Percentiles rank a stretch among this genome's conserved stretches.
These are phyloP conservation scores for Carex myosuroides DNA, from an alignment of 176 grass and related monocot genomes.

Conservation along the genomic window DNA sequence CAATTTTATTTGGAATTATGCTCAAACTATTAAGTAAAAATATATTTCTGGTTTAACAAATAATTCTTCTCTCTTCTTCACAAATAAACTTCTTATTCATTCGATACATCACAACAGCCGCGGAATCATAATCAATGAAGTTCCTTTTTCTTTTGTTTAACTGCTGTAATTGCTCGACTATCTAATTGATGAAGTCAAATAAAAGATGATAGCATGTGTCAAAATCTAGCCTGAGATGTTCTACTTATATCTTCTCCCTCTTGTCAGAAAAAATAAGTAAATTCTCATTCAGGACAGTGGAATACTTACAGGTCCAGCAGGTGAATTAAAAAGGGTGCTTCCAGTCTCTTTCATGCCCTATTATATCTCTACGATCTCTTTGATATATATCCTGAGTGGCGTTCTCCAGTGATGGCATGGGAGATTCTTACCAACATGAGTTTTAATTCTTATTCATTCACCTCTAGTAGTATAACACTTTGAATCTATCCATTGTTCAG, in stretches of 20 bases:
- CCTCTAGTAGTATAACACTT: not conserved
- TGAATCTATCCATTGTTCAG: not conserved
- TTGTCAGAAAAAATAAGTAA: not conserved
- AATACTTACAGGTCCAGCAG: not conserved
- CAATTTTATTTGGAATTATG: not conserved
- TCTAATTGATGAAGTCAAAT: not conserved
- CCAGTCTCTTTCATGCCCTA: not conserved
- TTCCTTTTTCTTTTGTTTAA: not conserved
- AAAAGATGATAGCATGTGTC: not conserved
- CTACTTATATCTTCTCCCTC: not conserved
- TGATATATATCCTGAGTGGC: not conserved
- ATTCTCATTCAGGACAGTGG: not conserved
- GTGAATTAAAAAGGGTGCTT: not conserved
- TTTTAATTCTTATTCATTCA: not conserved
- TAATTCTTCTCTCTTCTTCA: not conserved
- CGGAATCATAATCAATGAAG: not conserved
- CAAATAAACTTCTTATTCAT: not conserved
- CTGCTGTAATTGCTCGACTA: not conserved
- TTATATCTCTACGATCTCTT: not conserved
- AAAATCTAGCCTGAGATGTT: not conserved
- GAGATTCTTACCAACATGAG: not conserved
- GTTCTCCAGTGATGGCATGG: not conserved
- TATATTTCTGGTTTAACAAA: not conserved
- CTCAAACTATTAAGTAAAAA: not conserved
- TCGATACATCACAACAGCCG: not conserved